Evolutionary conservation across 176 grass and related monocot genomes (phyloP).

Genomic region (Rhynchospora breviuscula): DNA sequence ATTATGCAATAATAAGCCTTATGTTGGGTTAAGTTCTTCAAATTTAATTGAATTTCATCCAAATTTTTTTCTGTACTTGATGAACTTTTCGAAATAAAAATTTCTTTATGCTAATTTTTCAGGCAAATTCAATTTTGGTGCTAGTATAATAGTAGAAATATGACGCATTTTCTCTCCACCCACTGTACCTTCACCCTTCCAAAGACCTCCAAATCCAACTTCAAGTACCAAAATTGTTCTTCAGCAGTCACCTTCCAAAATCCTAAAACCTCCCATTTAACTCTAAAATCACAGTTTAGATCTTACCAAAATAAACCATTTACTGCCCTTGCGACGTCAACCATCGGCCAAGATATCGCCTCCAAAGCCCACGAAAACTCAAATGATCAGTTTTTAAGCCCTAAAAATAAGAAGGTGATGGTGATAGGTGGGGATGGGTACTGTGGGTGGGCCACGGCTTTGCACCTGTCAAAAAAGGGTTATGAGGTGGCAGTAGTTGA

Average conservation of each 20-base stretch:
- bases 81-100: neutral
- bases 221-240: slow-evolving; percentile 14
- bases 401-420: slow-evolving; percentile 80
- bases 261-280: slow-evolving; percentile 25
- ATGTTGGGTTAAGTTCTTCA: neutral
- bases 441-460: slow-evolving; percentile 89
- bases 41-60: neutral
- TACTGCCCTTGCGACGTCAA: slow-evolving; percentile 36
- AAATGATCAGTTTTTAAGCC: slow-evolving; percentile 30
- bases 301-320: slow-evolving; percentile 26
- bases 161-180: slow-evolving; percentile 43
- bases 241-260: slow-evolving; percentile 36
- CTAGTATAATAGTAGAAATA: slow-evolving; percentile 27
- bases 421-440: slow-evolving; percentile 98
- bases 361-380: slow-evolving; percentile 46
- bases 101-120: slow-evolving; percentile 20
- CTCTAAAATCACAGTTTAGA: slow-evolving; percentile 18
- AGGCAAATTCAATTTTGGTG: neutral
- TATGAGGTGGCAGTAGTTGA: slow-evolving; percentile 92
- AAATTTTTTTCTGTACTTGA: neutral
- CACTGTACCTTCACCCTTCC: slow-evolving; percentile 36
- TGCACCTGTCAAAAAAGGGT: slow-evolving; percentile 94
- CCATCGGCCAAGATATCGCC: slow-evolving; percentile 40
- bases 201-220: slow-evolving; percentile 28
- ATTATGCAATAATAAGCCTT: neutral